A percentile compares a stretch with the other conserved stretches of the same genome.
phyloP scores from a whole-genome alignment of 345 rosid species.

The Eucalyptus globulus region DNA sequence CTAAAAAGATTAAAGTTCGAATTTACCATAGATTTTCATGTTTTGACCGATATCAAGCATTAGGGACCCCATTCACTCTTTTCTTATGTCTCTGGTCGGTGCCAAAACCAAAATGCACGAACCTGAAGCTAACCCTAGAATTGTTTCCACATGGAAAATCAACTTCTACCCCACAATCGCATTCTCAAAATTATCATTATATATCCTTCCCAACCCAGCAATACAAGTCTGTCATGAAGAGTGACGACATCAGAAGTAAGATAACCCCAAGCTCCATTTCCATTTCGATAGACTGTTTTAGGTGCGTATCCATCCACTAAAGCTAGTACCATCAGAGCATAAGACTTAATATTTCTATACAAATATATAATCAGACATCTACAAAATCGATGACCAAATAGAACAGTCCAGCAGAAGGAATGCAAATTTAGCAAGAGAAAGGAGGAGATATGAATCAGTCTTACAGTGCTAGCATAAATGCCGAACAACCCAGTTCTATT shows the following conservation, averaged over 20 bases:
- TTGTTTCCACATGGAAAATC: not conserved
- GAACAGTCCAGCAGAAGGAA: not conserved
- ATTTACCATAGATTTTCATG: not conserved
- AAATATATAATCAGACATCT: not conserved
- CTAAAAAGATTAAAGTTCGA: not conserved
- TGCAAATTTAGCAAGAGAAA: not conserved
- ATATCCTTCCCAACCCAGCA: not conserved
- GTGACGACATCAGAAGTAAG: not conserved
- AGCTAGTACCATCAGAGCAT: not conserved
- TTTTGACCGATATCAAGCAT: not conserved
- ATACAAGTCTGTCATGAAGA: not conserved
- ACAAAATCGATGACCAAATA: not conserved
- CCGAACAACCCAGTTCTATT: conserved; percentile 71
- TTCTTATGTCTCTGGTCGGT: not conserved
- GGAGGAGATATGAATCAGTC: not conserved
- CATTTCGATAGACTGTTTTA: not conserved
- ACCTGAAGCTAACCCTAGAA: not conserved
- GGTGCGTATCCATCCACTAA: not conserved
- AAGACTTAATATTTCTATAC: not conserved
- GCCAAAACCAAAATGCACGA: not conserved
- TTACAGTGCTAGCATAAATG: conserved; percentile 65
- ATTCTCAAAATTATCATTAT: not conserved
- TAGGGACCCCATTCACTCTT: not conserved
- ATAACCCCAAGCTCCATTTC: not conserved
- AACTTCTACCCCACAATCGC: not conserved